Evolutionary conservation across 371 early-diverging fungal species (phyloP), one percentile per base, ranked within the genome.

Genomic region (Choanephora cucurbitarum): DNA sequence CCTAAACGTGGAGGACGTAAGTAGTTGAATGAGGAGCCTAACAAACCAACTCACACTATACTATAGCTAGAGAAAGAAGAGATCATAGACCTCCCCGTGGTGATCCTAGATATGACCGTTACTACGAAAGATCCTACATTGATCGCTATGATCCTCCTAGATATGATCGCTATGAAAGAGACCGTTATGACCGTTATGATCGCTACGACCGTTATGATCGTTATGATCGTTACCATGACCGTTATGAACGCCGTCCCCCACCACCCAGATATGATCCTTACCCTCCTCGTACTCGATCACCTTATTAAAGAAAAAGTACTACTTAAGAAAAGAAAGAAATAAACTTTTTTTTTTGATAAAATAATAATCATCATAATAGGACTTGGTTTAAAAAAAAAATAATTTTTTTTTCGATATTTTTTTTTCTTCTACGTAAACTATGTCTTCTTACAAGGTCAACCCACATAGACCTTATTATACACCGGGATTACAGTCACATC

Each of bases 241-340:
- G 84, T 51, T 83, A 79, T 72, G 80, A 79, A 56, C 72, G 80
- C 52, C 80, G 80, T 34, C 75, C 80, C 21, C 80, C 77, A 51
- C 77, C 77, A 45, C 72, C 76, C 44, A 64, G 80, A 67, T 79
- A 76, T 69, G 80, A 80, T 49, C 77, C 80, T 52, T 80, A 80
- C 51, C 72, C 79, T 61, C 77, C 79, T 57, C 79, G 79, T 60
- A 66, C 75, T 21, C 62, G 79, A 62, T 79, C 79, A 57, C 79
- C 79, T 61, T 79, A 79, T 49, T 79, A 77, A 14, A 64, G 19
- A 22, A 31, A 15, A 28, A 33, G 28, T 54, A 31, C 28, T 11
- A 19, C 32, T 53, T 41, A 23, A n/a, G n/a, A n/a, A n/a, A n/a
- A n/a, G n/a, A n/a, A n/a, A n/a, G n/a, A n/a, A n/a, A n/a, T n/a